Conservation (phyloP, 495 filamentous ascomycete species). For the Parmelia sp. region DNA sequence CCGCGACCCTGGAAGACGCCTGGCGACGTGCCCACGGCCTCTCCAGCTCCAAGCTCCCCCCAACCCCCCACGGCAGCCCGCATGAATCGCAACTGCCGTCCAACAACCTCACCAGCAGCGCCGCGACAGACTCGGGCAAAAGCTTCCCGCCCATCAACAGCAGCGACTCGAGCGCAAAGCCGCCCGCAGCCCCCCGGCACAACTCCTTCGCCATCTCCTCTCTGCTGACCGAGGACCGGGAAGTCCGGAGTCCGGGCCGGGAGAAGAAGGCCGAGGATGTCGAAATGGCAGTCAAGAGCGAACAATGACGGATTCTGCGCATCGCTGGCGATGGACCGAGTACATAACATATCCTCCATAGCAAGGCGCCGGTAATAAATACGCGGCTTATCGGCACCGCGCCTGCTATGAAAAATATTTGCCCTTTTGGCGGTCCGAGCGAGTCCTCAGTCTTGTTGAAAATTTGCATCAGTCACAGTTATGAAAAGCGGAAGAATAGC, state of each 20-base stretch:
- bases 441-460: no score
- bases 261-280: slow-evolving; percentile 14
- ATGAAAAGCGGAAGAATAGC: no score
- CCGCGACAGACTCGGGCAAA: slow-evolving; percentile 18
- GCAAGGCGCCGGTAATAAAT: background rate
- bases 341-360: background rate
- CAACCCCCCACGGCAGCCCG: slow-evolving; percentile 25
- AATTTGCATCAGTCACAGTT: no score
- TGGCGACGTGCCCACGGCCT: slow-evolving; percentile 39
- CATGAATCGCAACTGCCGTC: slow-evolving; percentile 5
- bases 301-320: background rate
- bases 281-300: slow-evolving; percentile 4
- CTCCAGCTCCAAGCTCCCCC: slow-evolving; percentile 18
- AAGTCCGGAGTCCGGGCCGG: slow-evolving; percentile 21
- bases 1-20: slow-evolving; percentile 58
- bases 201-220: slow-evolving; percentile 17
- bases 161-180: background rate
- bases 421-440: background rate
- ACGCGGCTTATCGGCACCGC: slow-evolving; percentile 3
- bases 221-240: slow-evolving; percentile 26
- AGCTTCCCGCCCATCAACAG: slow-evolving; percentile 25
- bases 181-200: background rate
- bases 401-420: background rate
- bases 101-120: background rate
- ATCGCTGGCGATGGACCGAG: background rate